Base-by-base conservation (phyloP, 2,329 filamentous ascomycete genomes). In the Pyrenochaeta sp. region DNA sequence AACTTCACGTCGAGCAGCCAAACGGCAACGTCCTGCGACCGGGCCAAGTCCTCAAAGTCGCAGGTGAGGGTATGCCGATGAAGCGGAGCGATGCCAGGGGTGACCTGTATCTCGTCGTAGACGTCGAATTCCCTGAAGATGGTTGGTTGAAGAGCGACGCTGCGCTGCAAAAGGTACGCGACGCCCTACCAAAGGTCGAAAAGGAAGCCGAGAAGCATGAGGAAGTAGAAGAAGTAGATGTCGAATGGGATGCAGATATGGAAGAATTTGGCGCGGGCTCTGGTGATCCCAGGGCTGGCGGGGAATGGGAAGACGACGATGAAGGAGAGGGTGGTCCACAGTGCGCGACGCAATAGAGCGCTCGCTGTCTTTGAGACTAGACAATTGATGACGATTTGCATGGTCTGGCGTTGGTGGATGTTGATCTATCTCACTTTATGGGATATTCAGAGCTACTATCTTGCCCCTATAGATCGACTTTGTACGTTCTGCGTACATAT, bases 51-150 rank as follows among this genome's bases (percentile, higher is more conserved):
- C 84, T 99, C 68, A 97, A 93, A 82, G 83, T 99, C 1, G 79
- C 84, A 2, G 93, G 92, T 27, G 95, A 99, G 81, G 95, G 95
- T 59, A 99, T 99, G 95, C 95, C 95, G 1, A 79, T 89, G 68
- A 97, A 97, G 84, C 88, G 89, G 56, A 91, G 90, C 62, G 95
- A 99, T 39, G 73, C 81, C 4, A 92, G 88, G 74, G 95, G 95
- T 43, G 93, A 98, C 72, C 82, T 99, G 19, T 99, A 94, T 78
- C 83, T 99, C 42, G 82, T 91, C 37, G 89, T 97, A 64, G 89
- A 95, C 69, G 86, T 99, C 62, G 86, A 92, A 53, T 98, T 98
- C 81, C 95, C 95, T 2, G 88, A 93, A 68, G 88, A 94, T 69
- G 91, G 88, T 27, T 98, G 93, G 92, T 82, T 93, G 56, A 79